Base-by-base conservation (phyloP, 352 stramenopile genomes). In the Pseudoperonospora humuli region DNA sequence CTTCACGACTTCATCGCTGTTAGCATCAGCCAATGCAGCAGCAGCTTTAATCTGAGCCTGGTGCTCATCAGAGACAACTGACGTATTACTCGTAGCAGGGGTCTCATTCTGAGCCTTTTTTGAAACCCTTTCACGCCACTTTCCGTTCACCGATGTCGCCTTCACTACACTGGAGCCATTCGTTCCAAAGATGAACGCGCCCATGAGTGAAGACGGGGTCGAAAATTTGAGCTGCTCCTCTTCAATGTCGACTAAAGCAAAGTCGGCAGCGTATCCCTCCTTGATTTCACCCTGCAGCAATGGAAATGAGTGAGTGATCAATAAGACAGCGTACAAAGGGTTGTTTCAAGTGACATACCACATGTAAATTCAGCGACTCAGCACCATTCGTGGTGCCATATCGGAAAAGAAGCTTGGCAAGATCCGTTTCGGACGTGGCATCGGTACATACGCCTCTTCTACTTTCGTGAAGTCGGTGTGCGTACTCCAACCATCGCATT, bases 401-500 rank as follows among this genome's bases (percentile, higher is more conserved):
- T 15, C 64, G 61, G 50, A 85, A 82, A 1, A 87, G 48, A 5
- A 87, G 46, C 42, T 75, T 76, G 4, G 75, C 64, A 7, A 87
- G 51, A 35, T 87, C 73, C 1, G 62, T 72, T 24, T 84, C 70
- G 10, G 37, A 54, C 2, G 68, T 73, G 6, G 71, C 45, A 18
- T 85, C 69, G 0, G 65, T 76, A 58, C 67, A 80, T 10, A 88
- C 73, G 27, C 76, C 76, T 24, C 76, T 69, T 24, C 67, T 71
- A 36, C 73, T 84, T 24, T 84, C 57, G 19, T 76, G 64, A 1
- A 88, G 63, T 8, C 76, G 64, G 45, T 88, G 76, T 0, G 71
- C 70, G 36, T 88, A 88, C 45, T 88, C 76, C 7, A 88, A 45
- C 76, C 76, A 88, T 5, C 73, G 76, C 76, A 88, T 88, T 40